phyloP scores from a whole-genome alignment of 345 rosid genomes.

The Murraya paniculata region DNA sequence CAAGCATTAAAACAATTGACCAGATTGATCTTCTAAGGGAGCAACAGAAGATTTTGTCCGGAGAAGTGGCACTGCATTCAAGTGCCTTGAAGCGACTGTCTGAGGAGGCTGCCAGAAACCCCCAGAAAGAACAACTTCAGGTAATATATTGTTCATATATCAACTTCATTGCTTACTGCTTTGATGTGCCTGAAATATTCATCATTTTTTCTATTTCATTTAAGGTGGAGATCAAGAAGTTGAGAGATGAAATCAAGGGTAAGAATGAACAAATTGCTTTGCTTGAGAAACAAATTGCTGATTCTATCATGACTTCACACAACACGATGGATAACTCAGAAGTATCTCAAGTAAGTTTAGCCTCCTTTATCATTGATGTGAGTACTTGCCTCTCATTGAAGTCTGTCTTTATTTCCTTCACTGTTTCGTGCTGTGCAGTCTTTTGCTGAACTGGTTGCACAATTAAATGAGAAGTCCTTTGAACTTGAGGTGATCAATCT shows the following conservation, averaged over 20 bases:
- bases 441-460: slow-evolving; percentile 68
- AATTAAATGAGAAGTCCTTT: slow-evolving; percentile 87
- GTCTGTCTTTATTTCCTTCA: slow-evolving; percentile 19
- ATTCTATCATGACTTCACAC: slow-evolving; percentile 56
- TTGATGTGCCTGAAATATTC: slow-evolving; percentile 20
- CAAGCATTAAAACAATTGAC: slow-evolving; percentile 70
- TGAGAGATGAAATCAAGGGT: slow-evolving; percentile 65
- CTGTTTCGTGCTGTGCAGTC: slow-evolving; percentile 51
- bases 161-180: slow-evolving; percentile 15
- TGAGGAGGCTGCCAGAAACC: slow-evolving; percentile 70
- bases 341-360: slow-evolving; percentile 56
- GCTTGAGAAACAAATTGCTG: slow-evolving; percentile 78
- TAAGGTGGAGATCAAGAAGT: slow-evolving; percentile 72
- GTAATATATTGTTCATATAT: slow-evolving; percentile 34
- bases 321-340: slow-evolving; percentile 60
- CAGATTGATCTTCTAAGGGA: slow-evolving; percentile 89
- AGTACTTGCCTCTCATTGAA: slow-evolving; percentile 14
- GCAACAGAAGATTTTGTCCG: slow-evolving; percentile 87
- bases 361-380: slow-evolving; percentile 1
- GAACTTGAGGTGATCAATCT: slow-evolving; percentile 78
- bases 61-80: slow-evolving; percentile 78
- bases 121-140: slow-evolving; percentile 61
- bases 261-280: slow-evolving; percentile 74
- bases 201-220: slow-evolving; percentile 21
- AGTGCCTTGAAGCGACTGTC: slow-evolving; percentile 84